phyloP scores from a whole-genome alignment of 257 asterid species.

The Forsythia suspensa region DNA sequence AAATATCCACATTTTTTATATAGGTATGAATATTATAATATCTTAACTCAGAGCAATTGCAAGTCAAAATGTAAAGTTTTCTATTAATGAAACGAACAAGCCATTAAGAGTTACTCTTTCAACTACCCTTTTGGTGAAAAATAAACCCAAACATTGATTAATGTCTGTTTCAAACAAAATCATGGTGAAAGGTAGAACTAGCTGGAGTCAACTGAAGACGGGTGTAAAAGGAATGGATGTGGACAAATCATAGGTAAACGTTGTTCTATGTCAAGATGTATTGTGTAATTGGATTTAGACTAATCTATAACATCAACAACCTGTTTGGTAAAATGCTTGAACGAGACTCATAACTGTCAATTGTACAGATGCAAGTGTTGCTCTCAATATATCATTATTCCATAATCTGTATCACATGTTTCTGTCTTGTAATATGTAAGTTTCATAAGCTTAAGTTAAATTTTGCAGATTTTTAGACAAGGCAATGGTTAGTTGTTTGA shows the following conservation, averaged over 20 bases:
- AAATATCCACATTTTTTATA: too few relatives aligned
- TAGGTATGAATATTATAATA: too few relatives aligned
- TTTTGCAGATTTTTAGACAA: conserved; percentile 48
- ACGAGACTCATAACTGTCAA: background rate
- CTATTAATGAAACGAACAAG: background rate
- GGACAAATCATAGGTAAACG: background rate
- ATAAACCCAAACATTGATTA: background rate
- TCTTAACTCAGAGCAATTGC: background rate
- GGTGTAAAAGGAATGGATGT: background rate
- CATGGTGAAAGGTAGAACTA: background rate
- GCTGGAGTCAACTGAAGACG: conserved; percentile 5
- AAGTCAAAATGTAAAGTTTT: background rate
- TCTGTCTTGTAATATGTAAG: too few relatives aligned
- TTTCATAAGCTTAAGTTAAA: background rate
- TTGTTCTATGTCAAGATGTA: background rate
- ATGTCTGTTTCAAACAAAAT: background rate
- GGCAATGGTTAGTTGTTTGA: conserved; percentile 43
- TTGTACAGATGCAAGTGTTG: background rate
- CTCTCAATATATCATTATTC: background rate
- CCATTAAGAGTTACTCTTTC: background rate
- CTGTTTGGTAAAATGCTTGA: background rate
- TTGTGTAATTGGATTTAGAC: background rate
- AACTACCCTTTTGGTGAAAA: background rate
- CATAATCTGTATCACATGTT: too few relatives aligned
- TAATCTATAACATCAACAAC: background rate